Conservation (phyloP, 177 flowering plant species). For the Vitis hybrid region DNA sequence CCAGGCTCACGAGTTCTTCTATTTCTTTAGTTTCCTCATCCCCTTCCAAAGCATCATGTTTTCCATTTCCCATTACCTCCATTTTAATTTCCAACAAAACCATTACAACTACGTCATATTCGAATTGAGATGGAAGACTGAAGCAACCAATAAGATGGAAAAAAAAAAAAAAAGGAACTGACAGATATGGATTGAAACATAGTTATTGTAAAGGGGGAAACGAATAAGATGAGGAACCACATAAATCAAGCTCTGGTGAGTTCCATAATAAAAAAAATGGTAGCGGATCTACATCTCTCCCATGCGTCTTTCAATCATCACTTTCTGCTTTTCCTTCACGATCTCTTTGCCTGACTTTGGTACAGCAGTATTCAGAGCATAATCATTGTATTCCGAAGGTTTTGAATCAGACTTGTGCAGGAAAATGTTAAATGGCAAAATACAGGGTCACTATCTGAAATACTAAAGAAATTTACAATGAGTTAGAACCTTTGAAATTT, state of each 20-base stretch:
- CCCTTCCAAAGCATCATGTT: constrained; percentile 97
- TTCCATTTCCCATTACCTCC: constrained; percentile 63
- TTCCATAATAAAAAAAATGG: constrained; percentile 1
- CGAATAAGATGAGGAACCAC: not conserved
- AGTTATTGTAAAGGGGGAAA: not conserved
- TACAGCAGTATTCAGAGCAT: constrained; percentile 19
- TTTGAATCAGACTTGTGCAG: constrained; percentile 11
- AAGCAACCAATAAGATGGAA: too few species aligned
- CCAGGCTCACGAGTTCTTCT: constrained; percentile 91
- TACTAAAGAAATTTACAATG: not conserved
- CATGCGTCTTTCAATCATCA: constrained; percentile 8
- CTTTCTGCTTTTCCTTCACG: constrained; percentile 24
- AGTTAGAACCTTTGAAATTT: too few species aligned
- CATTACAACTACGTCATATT: too few species aligned
- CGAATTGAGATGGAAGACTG: too few species aligned
- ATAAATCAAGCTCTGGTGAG: constrained; percentile 15
- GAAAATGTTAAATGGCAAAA: constrained; percentile 9
- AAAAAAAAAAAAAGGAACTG: too few species aligned
- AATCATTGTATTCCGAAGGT: constrained; percentile 16
- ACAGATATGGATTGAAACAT: too few species aligned
- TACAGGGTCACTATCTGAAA: constrained; percentile 22
- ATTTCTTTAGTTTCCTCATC: constrained; percentile 96
- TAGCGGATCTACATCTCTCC: constrained; percentile 10
- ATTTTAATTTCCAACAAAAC: too few species aligned
- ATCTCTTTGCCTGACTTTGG: constrained; percentile 15